Percentiles rank a stretch among this genome's conserved stretches.
Conservation (phyloP, 2,329 filamentous ascomycete species). For the Sclerotinia nivalis region DNA sequence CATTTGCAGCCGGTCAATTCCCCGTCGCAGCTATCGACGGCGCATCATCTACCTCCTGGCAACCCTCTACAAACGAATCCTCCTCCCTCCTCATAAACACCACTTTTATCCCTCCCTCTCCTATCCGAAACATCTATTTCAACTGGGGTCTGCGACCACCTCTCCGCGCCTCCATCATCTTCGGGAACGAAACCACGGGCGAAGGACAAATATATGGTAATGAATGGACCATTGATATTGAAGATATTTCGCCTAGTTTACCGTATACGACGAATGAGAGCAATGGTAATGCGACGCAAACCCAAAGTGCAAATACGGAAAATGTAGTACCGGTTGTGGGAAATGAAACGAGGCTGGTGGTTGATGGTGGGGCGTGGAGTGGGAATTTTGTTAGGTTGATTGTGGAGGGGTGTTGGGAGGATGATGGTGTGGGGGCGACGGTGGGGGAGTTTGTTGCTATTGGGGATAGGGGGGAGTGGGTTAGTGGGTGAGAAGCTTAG, state of each 20-base stretch:
- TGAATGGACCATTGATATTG: constrained; percentile 30
- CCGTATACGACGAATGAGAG: constrained; percentile 33
- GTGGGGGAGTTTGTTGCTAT: constrained; percentile 53
- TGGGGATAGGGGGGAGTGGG: background rate
- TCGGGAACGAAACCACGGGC: constrained; percentile 47
- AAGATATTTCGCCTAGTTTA: constrained; percentile 31
- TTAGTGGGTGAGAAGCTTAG: background rate
- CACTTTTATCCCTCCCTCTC: constrained; percentile 41
- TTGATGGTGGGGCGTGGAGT: constrained; percentile 38
- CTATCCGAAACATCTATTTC: constrained; percentile 54
- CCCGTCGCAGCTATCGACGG: constrained; percentile 67
- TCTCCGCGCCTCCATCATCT: constrained; percentile 52
- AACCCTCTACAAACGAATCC: constrained; percentile 55
- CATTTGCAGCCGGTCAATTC: constrained; percentile 65
- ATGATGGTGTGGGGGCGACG: constrained; percentile 48
- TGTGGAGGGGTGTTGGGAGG: constrained; percentile 50
- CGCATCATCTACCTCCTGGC: constrained; percentile 66
- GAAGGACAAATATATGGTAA: constrained; percentile 24
- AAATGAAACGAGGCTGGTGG: constrained; percentile 36
- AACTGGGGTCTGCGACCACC: constrained; percentile 62
- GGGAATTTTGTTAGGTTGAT: constrained; percentile 44
- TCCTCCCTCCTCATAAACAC: constrained; percentile 59
- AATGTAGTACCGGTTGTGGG: constrained; percentile 37
- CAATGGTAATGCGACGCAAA: constrained; percentile 32
- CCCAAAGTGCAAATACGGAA: constrained; percentile 15